phyloP scores from a whole-genome alignment of 306 rosid genomes.

The Prunus salicina region DNA sequence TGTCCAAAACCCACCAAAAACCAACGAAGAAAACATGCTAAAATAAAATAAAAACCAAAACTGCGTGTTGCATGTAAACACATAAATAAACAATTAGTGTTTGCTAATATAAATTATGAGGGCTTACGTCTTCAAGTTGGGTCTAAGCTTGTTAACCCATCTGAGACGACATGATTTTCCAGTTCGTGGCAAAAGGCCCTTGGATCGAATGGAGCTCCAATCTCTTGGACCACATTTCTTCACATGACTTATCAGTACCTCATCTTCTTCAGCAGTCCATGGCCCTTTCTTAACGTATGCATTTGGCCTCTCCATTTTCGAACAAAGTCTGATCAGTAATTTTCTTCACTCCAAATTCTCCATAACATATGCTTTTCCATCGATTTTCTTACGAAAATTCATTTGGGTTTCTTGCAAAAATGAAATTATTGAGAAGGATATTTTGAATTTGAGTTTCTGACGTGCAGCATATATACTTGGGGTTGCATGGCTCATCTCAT shows the following conservation, averaged over 20 bases:
- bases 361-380: background rate
- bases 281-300: slow-evolving; percentile 50
- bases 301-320: slow-evolving; percentile 33
- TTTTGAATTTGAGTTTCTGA: background rate
- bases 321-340: background rate
- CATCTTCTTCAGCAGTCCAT: slow-evolving; percentile 69
- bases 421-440: background rate
- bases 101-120: background rate
- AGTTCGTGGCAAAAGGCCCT: slow-evolving; percentile 47
- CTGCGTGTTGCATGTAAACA: too few species aligned
- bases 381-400: background rate
- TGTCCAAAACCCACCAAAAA: background rate
- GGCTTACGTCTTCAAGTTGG: slow-evolving; percentile 51
- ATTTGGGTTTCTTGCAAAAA: background rate
- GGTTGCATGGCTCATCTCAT: background rate
- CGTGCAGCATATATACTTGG: background rate
- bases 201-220: slow-evolving; percentile 81
- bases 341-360: background rate
- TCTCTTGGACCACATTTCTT: slow-evolving; percentile 49
- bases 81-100: background rate
- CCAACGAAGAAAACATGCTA: background rate
- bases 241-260: slow-evolving; percentile 43
- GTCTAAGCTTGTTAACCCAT: slow-evolving; percentile 63
- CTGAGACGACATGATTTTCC: slow-evolving; percentile 65
- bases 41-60: background rate